phyloP scores from a whole-genome alignment of 1,284 basidiomycete genomes.

The Cryptococcus floricola region DNA sequence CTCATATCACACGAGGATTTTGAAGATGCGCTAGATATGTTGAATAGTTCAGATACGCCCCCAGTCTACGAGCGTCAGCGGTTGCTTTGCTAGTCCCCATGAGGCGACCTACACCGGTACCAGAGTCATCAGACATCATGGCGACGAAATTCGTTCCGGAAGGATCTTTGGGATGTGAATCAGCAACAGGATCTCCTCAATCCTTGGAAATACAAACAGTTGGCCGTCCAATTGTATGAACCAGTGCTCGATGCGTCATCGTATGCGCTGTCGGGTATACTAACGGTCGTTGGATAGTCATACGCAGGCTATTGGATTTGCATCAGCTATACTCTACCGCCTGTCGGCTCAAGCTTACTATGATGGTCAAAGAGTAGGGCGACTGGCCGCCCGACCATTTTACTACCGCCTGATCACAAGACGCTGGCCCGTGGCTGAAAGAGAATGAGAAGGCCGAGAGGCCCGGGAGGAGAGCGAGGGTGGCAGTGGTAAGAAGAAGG shows the following conservation, averaged over 20 bases:
- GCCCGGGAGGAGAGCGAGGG: conserved; percentile 7
- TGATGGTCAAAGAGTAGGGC: conserved; percentile 31
- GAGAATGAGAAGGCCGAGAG: conserved; percentile 24
- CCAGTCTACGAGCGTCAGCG: conserved; percentile 27
- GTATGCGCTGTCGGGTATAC: conserved; percentile 28
- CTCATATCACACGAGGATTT: conserved; percentile 22
- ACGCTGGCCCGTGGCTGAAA: conserved; percentile 14
- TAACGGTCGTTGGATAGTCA: conserved; percentile 34
- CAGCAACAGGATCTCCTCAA: neutral
- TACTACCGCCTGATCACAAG: conserved; percentile 27
- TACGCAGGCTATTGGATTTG: conserved; percentile 30
- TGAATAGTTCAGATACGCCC: conserved; percentile 32
- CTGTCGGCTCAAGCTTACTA: conserved; percentile 21
- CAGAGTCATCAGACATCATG: conserved; percentile 42
- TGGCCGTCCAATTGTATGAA: conserved; percentile 27
- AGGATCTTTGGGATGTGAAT: conserved; percentile 23
- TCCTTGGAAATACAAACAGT: conserved; percentile 25
- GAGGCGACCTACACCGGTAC: conserved; percentile 26
- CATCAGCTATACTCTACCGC: conserved; percentile 3
- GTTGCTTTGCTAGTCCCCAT: neutral
- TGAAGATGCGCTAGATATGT: conserved; percentile 13
- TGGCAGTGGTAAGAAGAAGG: conserved; percentile 5
- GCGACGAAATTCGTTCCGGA: conserved; percentile 25
- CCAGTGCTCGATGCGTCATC: conserved; percentile 16
- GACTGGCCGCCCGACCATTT: conserved; percentile 28